Conservation (phyloP, 352 stramenopile species). For the Globisporangium middletonii region DNA sequence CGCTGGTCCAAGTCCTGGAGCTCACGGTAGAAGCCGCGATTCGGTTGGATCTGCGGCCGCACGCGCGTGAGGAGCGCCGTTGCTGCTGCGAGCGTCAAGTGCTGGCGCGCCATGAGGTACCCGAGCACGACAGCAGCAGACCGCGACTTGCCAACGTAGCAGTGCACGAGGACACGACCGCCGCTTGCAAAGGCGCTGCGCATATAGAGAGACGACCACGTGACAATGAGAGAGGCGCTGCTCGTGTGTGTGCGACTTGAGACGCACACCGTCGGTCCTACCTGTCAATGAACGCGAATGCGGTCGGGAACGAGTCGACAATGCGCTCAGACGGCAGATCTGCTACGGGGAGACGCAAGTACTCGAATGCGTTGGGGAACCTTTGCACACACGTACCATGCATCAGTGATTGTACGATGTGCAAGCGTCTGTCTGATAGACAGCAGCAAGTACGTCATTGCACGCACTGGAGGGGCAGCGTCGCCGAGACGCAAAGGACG, state of each 20-base stretch:
- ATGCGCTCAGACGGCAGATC: conserved; percentile 40
- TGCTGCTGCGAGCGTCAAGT: conserved; percentile 32
- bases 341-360: conserved; percentile 42
- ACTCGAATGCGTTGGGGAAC: conserved; percentile 47
- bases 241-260: too few species aligned
- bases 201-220: neutral
- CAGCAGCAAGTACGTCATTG: neutral
- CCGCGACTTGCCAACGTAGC: conserved; percentile 60
- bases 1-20: conserved; percentile 33
- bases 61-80: conserved; percentile 31
- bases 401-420: neutral
- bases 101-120: conserved; percentile 41
- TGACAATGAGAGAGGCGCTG: neutral
- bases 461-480: conserved; percentile 34
- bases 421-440: neutral
- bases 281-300: conserved; percentile 57
- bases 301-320: conserved; percentile 32
- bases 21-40: conserved; percentile 55
- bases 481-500: conserved; percentile 46
- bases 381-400: conserved; percentile 7
- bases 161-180: conserved; percentile 72
- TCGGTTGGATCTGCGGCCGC: conserved; percentile 56
- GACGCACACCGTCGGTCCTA: conserved; percentile 8
- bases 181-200: conserved; percentile 29
- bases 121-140: conserved; percentile 64